A percentile compares a stretch with the other conserved stretches of the same genome.
Evolutionary conservation across 2,329 filamentous ascomycete species (phyloP).

Genomic region (Sclerotiophoma versabilis): DNA sequence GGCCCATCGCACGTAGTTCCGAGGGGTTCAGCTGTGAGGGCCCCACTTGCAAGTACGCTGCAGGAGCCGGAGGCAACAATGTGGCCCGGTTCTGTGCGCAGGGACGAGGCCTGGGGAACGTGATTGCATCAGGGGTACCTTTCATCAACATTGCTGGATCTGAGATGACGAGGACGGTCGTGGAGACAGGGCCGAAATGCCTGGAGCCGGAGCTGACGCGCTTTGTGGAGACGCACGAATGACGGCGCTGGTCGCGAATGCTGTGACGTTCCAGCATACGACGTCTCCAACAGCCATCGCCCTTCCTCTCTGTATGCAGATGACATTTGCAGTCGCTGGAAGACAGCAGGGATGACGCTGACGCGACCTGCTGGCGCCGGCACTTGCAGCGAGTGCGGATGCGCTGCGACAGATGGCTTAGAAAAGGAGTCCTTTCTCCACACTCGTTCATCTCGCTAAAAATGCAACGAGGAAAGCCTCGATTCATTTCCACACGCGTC

Average conservation of each 20-base stretch:
- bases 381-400: slow-evolving; percentile 42
- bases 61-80: slow-evolving; percentile 34
- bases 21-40: slow-evolving; percentile 27
- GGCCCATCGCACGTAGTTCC: slow-evolving; percentile 14
- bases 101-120: slow-evolving; percentile 39
- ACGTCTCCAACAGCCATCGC: slow-evolving; percentile 1
- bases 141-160: slow-evolving; percentile 22
- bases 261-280: slow-evolving; percentile 13
- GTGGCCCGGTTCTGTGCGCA: slow-evolving; percentile 39
- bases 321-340: slow-evolving; percentile 3
- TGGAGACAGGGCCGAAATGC: slow-evolving; percentile 36
- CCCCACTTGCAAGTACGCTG: slow-evolving; percentile 24
- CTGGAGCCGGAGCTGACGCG: slow-evolving; percentile 31
- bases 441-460: slow-evolving; percentile 49
- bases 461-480: slow-evolving; percentile 26
- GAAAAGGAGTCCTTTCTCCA: slow-evolving; percentile 44
- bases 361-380: slow-evolving; percentile 28
- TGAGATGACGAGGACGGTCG: slow-evolving; percentile 35
- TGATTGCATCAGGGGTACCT: slow-evolving; percentile 32
- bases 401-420: slow-evolving; percentile 21
- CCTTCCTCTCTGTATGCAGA: slow-evolving; percentile 9
- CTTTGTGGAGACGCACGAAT: slow-evolving; percentile 22
- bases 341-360: slow-evolving; percentile 32
- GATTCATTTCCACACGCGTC: slow-evolving; percentile 39
- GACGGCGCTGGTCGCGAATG: slow-evolving; percentile 1